Evolutionary conservation across 2,329 filamentous ascomycete genomes (phyloP), one percentile per base, ranked within the genome.

Genomic region (Simplicillium aogashimaense): DNA sequence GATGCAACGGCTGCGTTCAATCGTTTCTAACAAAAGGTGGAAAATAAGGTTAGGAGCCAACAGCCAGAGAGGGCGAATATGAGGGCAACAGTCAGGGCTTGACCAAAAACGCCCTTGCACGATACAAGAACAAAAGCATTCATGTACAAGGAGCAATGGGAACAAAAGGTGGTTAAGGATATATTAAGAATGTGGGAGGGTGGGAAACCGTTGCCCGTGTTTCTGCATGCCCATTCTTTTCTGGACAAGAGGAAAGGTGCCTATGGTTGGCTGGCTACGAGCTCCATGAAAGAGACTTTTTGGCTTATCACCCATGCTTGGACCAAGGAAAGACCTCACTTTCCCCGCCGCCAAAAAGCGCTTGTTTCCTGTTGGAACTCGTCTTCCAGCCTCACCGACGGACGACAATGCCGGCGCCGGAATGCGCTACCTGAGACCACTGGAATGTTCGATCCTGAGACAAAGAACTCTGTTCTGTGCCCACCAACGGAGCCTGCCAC

Each of bases 381-480:
- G 20, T 25, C 20, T 25, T 46, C 52, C 53, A 57, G 47, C 54
- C 58, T 57, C 54, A 39, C 47, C 46, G 50, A 49, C 48, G 48
- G 52, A 51, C 56, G 51, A 62, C 58, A 62, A 62, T 62, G 56
- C 38, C 29, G 37, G 34, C 40, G 39, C 18, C 36, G 41, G 41
- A 43, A 43, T 43, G 37, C 38, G 41, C 37, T 28, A 35, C 41
- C 34, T 43, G 41, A 43, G 33, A 43, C 41, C 41, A 37, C 35
- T 37, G 35, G 35, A 37, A 37, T 37, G 35, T 15, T 20, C 13
- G 16, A 28, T 29, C 8, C 18, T 18, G 35, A 37, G 17, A 37
- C 35, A 37, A 18, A 37, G 17, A 28, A 18, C 14, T 25, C 18
- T 28, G 35, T 16, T 17, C 15, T 16, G 34, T 16, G 34, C 11